Percentiles rank a stretch among this genome's conserved stretches.
These are phyloP conservation scores for Cladophialophora psammophila DNA, from an alignment of 2,329 filamentous ascomycete species.

Conservation along the genomic window DNA sequence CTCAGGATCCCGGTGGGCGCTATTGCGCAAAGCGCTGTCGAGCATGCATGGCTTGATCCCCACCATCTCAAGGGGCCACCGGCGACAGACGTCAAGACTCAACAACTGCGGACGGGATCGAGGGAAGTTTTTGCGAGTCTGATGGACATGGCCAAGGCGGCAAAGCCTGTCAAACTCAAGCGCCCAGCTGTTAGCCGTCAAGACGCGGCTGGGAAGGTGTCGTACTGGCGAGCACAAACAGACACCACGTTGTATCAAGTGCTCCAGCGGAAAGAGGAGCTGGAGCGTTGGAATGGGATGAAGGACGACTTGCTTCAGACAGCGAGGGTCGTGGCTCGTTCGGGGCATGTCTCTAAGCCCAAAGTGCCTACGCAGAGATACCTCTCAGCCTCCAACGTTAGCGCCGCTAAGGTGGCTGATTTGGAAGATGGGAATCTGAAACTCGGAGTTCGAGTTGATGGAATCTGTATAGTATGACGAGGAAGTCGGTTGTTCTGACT, in stretches of 20 bases:
- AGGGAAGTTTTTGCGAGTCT: constrained; percentile 53
- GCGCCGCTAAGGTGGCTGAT: background rate
- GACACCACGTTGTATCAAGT: constrained; percentile 53
- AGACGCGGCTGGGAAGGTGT: constrained; percentile 3
- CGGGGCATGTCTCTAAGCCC: background rate
- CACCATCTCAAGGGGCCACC: constrained; percentile 25
- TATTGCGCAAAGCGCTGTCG: constrained; percentile 37
- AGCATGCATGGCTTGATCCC: constrained; percentile 54
- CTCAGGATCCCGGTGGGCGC: constrained; percentile 35
- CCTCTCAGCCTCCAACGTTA: background rate
- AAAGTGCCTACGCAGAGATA: constrained; percentile 2
- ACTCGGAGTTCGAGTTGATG: constrained; percentile 18
- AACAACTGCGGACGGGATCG: constrained; percentile 50
- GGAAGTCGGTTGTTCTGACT: background rate
- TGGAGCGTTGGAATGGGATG: constrained; percentile 51
- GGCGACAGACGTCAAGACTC: constrained; percentile 26
- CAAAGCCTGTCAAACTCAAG: constrained; percentile 50
- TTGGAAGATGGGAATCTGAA: constrained; percentile 15
- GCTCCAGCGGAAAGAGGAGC: constrained; percentile 54
- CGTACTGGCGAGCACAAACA: constrained; percentile 51
- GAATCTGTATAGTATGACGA: constrained; percentile 22
- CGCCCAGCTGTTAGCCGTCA: background rate
- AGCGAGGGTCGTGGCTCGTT: constrained; percentile 26
- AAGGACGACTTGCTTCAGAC: constrained; percentile 32
- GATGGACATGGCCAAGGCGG: constrained; percentile 53